Conservation (phyloP, 371 early-diverging fungal genomes). For the Apophysomyces sp. region DNA sequence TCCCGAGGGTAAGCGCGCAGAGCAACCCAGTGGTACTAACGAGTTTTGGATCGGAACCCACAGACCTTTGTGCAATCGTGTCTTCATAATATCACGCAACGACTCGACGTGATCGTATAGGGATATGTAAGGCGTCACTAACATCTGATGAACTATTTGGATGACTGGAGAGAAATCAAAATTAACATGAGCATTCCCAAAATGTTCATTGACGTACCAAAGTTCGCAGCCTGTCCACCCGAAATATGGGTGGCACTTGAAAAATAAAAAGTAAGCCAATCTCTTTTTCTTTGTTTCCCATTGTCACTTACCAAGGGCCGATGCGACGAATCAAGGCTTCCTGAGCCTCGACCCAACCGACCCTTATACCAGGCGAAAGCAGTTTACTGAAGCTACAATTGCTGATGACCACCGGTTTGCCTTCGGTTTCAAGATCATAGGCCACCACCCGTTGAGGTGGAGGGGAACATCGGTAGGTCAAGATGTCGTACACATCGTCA, state of each 20-base stretch:
- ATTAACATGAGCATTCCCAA: not conserved
- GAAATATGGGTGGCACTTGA: conserved; percentile 40
- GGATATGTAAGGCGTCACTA: conserved; percentile 8
- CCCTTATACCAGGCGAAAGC: conserved; percentile 38
- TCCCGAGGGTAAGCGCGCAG: conserved; percentile 22
- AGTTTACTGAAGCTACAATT: conserved; percentile 47
- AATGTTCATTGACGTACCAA: conserved; percentile 7
- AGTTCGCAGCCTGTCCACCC: conserved; percentile 37
- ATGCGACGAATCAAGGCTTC: conserved; percentile 21
- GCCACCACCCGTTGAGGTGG: conserved; percentile 25
- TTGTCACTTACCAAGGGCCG: conserved; percentile 23
- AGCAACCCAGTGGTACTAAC: conserved; percentile 36
- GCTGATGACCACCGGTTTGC: conserved; percentile 31
- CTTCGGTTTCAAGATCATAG: conserved; percentile 28
- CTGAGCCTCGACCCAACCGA: conserved; percentile 39
- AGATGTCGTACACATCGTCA: conserved; percentile 65
- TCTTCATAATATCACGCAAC: conserved; percentile 10
- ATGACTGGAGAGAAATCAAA: conserved; percentile 15
- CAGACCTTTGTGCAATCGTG: conserved; percentile 24
- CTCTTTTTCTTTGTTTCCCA: not conserved
- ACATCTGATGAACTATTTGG: conserved; percentile 29
- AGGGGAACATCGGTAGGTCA: conserved; percentile 28
- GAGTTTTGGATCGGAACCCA: conserved; percentile 21
- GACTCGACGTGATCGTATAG: conserved; percentile 23
- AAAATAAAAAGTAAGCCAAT: not conserved